Conservation (phyloP, 139 green algal genomes). For the Parachlorella kessleri region DNA sequence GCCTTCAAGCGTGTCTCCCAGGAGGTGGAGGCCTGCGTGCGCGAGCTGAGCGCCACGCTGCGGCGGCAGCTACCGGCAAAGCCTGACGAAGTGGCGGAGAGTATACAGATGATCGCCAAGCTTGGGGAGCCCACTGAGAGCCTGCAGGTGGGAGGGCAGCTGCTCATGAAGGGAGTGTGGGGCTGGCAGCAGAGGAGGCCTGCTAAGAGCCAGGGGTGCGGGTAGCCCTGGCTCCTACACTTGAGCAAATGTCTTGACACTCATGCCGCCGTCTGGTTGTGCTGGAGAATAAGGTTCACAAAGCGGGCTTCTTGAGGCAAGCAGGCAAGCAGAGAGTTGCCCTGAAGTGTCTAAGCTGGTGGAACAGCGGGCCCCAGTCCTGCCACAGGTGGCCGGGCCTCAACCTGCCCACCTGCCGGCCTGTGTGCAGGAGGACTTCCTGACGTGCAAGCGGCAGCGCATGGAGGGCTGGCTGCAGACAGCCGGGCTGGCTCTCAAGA, state of each 20-base stretch:
- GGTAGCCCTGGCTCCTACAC: too few relatives aligned
- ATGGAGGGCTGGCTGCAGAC: conserved; percentile 60
- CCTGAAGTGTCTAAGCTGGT: too few relatives aligned
- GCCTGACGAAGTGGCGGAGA: conserved; percentile 69
- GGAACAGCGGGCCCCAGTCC: too few relatives aligned
- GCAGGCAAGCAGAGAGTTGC: too few relatives aligned
- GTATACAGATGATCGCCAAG: conserved; percentile 78
- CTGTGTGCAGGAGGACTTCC: conserved; percentile 62
- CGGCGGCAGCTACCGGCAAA: conserved; percentile 66
- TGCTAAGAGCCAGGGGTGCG: too few relatives aligned
- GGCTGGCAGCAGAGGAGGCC: background rate
- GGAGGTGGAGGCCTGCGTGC: conserved; percentile 61
- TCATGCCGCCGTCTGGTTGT: too few relatives aligned
- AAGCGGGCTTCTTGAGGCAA: too few relatives aligned
- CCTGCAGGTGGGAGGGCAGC: conserved; percentile 66
- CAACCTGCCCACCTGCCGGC: background rate
- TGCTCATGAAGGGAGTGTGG: background rate
- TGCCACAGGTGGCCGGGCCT: too few relatives aligned
- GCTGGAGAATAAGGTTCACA: too few relatives aligned
- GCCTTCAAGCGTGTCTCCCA: conserved; percentile 62
- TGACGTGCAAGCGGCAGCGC: conserved; percentile 63
- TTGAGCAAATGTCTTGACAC: too few relatives aligned
- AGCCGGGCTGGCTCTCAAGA: conserved; percentile 45
- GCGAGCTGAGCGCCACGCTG: conserved; percentile 42
- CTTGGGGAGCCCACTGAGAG: conserved; percentile 76